Conservation (phyloP, 805 yeast species). For the Lipomyces anomalus region DNA sequence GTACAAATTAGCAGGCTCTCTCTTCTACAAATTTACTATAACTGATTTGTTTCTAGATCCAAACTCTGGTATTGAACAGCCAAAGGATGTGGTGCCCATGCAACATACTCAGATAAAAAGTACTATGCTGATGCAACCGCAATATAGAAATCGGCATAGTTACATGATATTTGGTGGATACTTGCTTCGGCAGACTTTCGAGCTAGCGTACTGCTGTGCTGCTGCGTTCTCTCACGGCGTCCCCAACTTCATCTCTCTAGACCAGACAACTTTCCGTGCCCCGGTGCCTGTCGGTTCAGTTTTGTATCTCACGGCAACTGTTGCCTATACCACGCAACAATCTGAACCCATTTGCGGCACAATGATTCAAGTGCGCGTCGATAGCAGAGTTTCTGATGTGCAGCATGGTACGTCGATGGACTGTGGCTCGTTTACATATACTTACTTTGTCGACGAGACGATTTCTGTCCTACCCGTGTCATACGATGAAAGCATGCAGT, state of each 20-base stretch:
- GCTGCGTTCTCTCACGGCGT: constrained; percentile 80
- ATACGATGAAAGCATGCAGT: constrained; percentile 87
- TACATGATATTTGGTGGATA: constrained; percentile 96
- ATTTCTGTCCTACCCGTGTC: constrained; percentile 79
- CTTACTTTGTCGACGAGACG: constrained; percentile 62
- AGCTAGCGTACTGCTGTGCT: constrained; percentile 86
- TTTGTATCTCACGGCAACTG: constrained; percentile 70
- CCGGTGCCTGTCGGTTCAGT: constrained; percentile 97
- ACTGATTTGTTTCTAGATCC: constrained; percentile 10
- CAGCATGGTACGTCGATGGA: constrained; percentile 56
- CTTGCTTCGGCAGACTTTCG: constrained; percentile 84
- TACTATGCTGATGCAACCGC: constrained; percentile 91
- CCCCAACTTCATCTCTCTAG: constrained; percentile 85
- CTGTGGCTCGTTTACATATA: constrained; percentile 83
- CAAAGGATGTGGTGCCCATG: constrained; percentile 37
- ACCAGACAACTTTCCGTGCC: constrained; percentile 83
- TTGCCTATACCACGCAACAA: constrained; percentile 76
- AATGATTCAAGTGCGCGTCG: constrained; percentile 82
- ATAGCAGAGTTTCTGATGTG: constrained; percentile 66
- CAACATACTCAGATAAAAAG: constrained; percentile 64
- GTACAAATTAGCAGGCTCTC: too few species aligned
- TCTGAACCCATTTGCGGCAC: constrained; percentile 48
- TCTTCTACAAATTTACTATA: neutral
- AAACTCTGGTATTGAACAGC: constrained; percentile 24
- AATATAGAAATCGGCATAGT: constrained; percentile 89